Conservation (phyloP, 306 rosid genomes). For the Datisca glomerata region DNA sequence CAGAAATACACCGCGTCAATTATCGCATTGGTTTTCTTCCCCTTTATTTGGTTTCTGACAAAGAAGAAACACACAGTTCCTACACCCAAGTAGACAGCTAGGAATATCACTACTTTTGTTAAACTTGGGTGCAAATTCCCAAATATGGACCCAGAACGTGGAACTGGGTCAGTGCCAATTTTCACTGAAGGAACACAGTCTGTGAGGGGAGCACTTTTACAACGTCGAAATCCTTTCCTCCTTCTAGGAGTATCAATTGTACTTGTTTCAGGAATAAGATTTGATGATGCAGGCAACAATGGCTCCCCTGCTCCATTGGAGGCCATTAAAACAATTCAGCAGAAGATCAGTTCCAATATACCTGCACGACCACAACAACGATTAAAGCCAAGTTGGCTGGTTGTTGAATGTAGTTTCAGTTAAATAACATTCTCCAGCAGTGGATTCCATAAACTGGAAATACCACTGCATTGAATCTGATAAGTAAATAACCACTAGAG, state of each 20-base stretch:
- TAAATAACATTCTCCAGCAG: too few relatives aligned
- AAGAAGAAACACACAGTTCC: constrained; percentile 34
- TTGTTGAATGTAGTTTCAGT: too few relatives aligned
- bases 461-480: too few relatives aligned
- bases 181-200: constrained; percentile 4
- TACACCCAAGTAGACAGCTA: constrained; percentile 22
- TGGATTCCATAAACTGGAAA: too few relatives aligned
- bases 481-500: too few relatives aligned
- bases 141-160: constrained; percentile 12
- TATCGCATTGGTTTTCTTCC: constrained; percentile 26
- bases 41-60: constrained; percentile 25
- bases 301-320: constrained; percentile 24
- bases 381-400: background rate
- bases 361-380: constrained; percentile 14
- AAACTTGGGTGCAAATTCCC: constrained; percentile 21
- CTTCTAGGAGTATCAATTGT: constrained; percentile 6
- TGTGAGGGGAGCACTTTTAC: constrained; percentile 46
- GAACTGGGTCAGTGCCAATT: constrained; percentile 8
- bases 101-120: constrained; percentile 10
- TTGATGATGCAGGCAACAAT: constrained; percentile 15
- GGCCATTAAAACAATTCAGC: constrained; percentile 32
- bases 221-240: constrained; percentile 26
- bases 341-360: constrained; percentile 2
- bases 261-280: constrained; percentile 15
- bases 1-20: constrained; percentile 37